Base-by-base conservation (phyloP, 2,329 filamentous ascomycete genomes). In the Trichophyton verrucosum region DNA sequence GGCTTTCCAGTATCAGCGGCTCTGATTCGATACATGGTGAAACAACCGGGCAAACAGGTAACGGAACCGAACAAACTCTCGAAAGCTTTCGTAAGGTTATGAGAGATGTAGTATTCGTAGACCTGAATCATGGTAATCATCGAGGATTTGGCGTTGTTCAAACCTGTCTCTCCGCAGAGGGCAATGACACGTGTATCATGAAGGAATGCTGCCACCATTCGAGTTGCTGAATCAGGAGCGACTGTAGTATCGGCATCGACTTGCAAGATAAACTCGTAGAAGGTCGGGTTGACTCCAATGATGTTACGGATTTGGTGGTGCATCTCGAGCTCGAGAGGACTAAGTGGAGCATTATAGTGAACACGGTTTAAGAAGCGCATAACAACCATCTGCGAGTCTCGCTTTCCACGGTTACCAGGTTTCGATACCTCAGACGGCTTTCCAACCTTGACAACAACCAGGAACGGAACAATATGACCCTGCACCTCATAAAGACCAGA, bases 291-390 rank as follows among this genome's bases (percentile, higher is more conserved):
- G 66, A 99, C 94, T 63, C 94, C 94, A 65, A 99, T 99, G 66
- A 99, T 95, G 76, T 99, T 99, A 63, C 91, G 86, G 69, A 99
- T 96, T 71, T 99, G 94, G 73, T 99, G 94, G 72, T 96, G 94
- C 84, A 99, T 96, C 74, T 99, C 94, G 60, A 99, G 82, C 74
- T 99, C 94, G 68, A 99, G 81, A 3, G 94, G 94, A 69, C 86
- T 95, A 94, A 99, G 99, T 22, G 94, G 79, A 61, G 92, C 80
- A 73, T 96, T 96, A 81, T 99, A 96, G 78, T 99, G 94, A 57
- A 99, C 91, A 66, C 94, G 89, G 82, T 99, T 97, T 71, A 99
- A 83, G 86, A 99, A 99, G 65, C 94, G 87, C 94, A 99, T 99
- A 64, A 97, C 78, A 65, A 99, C 81, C 87, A 99, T 95, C 76